A percentile compares a stretch with the other conserved stretches of the same genome.
Conservation (phyloP, 768 basidiomycete genomes). For the Tricholoma hemisulphureum region DNA sequence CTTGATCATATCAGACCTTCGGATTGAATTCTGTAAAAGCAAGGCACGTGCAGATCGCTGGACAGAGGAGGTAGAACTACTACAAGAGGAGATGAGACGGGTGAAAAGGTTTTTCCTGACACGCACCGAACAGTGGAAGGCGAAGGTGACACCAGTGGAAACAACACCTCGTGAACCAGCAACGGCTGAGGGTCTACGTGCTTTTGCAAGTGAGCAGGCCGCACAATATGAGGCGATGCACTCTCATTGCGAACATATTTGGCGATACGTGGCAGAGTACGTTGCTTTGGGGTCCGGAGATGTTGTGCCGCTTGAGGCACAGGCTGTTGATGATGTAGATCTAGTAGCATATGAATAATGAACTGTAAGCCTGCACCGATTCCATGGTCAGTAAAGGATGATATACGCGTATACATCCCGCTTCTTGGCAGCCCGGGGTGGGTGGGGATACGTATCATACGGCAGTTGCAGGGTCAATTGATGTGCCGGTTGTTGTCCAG, state of each 20-base stretch:
- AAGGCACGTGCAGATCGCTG: no score
- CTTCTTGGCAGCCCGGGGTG: no score
- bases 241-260: neutral
- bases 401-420: no score
- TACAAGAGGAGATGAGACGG: slow-evolving; percentile 4
- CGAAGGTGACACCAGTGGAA: neutral
- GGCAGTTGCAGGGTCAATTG: no score
- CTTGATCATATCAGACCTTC: neutral
- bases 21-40: slow-evolving; percentile 1
- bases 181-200: neutral
- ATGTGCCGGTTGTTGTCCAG: no score
- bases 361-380: no score
- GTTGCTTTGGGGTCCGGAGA: no score
- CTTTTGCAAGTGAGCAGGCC: neutral
- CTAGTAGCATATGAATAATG: no score
- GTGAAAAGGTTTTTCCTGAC: neutral
- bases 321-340: neutral
- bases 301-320: no score
- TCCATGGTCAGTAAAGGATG: no score
- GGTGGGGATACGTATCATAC: no score
- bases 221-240: neutral
- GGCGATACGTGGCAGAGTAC: no score
- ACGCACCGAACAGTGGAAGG: neutral
- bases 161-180: neutral
- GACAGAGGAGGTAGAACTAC: neutral